Conservation (phyloP, 2,329 filamentous ascomycete genomes). For the Fusarium fracticaudum region DNA sequence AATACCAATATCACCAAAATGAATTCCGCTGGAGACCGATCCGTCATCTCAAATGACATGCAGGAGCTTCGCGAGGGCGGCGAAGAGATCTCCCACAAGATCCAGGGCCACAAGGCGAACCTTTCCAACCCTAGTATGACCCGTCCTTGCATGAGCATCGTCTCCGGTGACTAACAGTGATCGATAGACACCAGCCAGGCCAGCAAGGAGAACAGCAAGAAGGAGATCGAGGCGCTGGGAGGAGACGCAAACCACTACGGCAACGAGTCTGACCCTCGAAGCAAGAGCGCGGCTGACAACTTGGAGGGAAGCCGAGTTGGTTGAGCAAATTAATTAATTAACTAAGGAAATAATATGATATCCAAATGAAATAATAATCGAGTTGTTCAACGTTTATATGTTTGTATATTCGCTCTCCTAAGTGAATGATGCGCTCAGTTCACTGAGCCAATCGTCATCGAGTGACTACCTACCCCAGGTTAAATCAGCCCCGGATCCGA, state of each 20-base stretch:
- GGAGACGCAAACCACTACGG: conserved; percentile 56
- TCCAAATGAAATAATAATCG: background rate
- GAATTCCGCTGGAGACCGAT: conserved; percentile 51
- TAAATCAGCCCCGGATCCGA: conserved; percentile 20
- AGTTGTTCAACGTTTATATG: background rate
- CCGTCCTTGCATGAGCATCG: background rate
- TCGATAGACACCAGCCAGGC: conserved; percentile 53
- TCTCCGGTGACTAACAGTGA: background rate
- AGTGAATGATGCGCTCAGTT: background rate
- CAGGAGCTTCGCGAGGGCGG: conserved; percentile 48
- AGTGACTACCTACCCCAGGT: background rate
- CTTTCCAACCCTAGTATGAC: conserved; percentile 56
- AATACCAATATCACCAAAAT: conserved; percentile 9
- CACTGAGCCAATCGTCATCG: background rate
- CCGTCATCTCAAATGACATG: conserved; percentile 54
- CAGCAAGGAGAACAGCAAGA: conserved; percentile 56
- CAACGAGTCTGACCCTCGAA: conserved; percentile 52
- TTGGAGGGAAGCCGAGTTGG: conserved; percentile 50
- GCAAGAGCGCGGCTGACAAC: conserved; percentile 53
- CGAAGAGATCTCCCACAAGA: conserved; percentile 43
- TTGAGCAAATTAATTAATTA: background rate
- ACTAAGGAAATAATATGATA: background rate
- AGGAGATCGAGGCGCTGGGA: conserved; percentile 53
- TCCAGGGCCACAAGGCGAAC: conserved; percentile 58
- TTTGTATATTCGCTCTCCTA: background rate